phyloP scores from a whole-genome alignment of 805 yeast genomes.

The Suhomyces tanzawaensis region DNA sequence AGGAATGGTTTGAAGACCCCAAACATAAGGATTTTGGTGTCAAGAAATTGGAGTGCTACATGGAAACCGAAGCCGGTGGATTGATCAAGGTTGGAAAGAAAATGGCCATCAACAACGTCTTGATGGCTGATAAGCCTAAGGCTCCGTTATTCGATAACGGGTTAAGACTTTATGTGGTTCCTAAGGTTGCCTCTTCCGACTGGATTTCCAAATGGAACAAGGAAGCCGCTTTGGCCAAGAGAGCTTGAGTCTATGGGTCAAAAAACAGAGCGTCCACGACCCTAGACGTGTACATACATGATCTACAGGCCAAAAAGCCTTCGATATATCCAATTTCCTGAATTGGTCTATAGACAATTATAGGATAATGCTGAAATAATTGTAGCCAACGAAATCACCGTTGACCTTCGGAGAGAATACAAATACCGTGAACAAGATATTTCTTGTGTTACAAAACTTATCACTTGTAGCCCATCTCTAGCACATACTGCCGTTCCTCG shows the following conservation, averaged over 20 bases:
- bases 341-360: too few species aligned
- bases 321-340: too few species aligned
- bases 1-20: constrained; percentile 64
- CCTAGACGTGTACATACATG: too few species aligned
- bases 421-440: background rate
- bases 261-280: too few species aligned
- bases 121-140: constrained; percentile 58
- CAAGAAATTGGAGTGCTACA: constrained; percentile 64
- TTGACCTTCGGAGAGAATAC: too few species aligned
- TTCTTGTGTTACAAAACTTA: background rate
- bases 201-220: constrained; percentile 74
- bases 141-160: constrained; percentile 78
- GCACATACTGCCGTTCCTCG: constrained; percentile 48
- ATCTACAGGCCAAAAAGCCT: too few species aligned
- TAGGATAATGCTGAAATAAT: too few species aligned
- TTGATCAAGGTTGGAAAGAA: constrained; percentile 82
- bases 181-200: constrained; percentile 57
- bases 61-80: constrained; percentile 84
- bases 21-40: constrained; percentile 58
- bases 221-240: constrained; percentile 51
- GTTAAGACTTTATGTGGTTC: constrained; percentile 73
- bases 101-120: constrained; percentile 58
- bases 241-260: too few species aligned
- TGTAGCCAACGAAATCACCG: too few species aligned
- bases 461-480: constrained; percentile 41